Conservation (phyloP, 768 basidiomycete species). For the Leccinellum rugosiceps region DNA sequence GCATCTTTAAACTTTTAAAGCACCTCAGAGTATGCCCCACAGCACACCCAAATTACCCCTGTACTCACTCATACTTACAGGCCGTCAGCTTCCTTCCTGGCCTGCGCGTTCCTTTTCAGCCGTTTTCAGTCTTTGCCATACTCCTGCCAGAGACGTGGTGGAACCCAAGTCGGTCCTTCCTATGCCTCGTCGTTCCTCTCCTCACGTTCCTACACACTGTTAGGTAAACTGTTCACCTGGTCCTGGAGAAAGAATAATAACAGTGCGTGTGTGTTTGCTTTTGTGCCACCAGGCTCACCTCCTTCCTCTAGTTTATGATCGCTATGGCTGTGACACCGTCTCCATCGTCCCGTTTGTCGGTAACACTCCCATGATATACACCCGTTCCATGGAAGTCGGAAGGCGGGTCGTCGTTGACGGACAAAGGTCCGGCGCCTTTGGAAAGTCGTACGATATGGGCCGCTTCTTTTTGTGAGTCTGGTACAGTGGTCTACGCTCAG, state of each 20-base stretch:
- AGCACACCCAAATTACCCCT: not conserved
- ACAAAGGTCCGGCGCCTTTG: conserved; percentile 19
- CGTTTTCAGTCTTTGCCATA: conserved; percentile 8
- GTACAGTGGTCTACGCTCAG: not conserved
- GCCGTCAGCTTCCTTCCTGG: conserved; percentile 18
- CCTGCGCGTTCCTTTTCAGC: conserved; percentile 19
- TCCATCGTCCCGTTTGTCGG: conserved; percentile 21
- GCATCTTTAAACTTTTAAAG: conserved; percentile 11
- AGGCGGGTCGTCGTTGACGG: conserved; percentile 18
- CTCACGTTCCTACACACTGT: not conserved
- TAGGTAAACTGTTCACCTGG: conserved; percentile 21
- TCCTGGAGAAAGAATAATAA: conserved; percentile 23
- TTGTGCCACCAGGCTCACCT: not conserved
- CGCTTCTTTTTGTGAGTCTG: conserved; percentile 18
- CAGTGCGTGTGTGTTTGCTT: not conserved
- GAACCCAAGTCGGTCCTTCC: conserved; percentile 16
- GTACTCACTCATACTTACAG: conserved; percentile 2
- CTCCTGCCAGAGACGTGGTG: conserved; percentile 17
- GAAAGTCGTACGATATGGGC: conserved; percentile 11
- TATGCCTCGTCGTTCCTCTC: not conserved
- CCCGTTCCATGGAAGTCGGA: conserved; percentile 19
- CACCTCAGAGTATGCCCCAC: conserved; percentile 14
- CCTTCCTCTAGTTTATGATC: conserved; percentile 16
- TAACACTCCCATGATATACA: conserved; percentile 19
- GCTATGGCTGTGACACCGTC: conserved; percentile 18